Base-by-base conservation (phyloP, 2,329 filamentous ascomycete species). In the Penicillium janthinellum region DNA sequence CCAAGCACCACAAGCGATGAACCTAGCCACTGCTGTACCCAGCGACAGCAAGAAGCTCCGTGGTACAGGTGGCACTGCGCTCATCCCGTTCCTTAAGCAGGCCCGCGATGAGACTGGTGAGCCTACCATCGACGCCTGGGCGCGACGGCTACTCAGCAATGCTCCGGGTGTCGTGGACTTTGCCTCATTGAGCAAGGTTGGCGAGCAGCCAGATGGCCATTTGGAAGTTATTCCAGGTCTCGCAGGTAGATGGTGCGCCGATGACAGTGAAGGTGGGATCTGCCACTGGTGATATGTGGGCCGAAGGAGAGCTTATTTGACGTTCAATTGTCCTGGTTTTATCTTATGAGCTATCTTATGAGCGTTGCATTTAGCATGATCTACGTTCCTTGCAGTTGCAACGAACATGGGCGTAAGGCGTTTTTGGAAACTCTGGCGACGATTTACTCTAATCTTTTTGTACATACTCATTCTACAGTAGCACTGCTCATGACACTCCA, bases 1-100 rank as follows among this genome's bases (percentile, higher is more conserved):
- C 71, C 71, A 66, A 17, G 48, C 65, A 8, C 53, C 68, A 31
- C 44, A 64, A 4, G 62, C 66, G 6, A 66, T 85, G 55, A 91
- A 93, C 65, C 81, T 93, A 12, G 73, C 75, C 12, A 82, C 62
- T 79, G 80, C 70, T 64, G 63, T 67, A 6, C 70, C 70, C n/a
- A 61, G 74, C 68, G 75, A 71, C 20, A 75, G 71, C 60, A 84
- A 83, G 66, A 89, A 89, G 53, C 84, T 96, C 31, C 91, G 90
- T 47, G 95, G 95, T 1, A 99, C 95, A 0, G 95, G 95, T 14
- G 95, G 95, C 15, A 98, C 95, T 0, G 91, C 93, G 0, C 81
- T 99, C 58, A 97, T 99, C 57, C 91, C 94, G 0, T 99, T 99
- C 77, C 81, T 99, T 62, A 97, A 98, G 78, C 95, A 99, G 78